phyloP scores from a whole-genome alignment of 805 yeast species.

The Ascoidea tarda region DNA sequence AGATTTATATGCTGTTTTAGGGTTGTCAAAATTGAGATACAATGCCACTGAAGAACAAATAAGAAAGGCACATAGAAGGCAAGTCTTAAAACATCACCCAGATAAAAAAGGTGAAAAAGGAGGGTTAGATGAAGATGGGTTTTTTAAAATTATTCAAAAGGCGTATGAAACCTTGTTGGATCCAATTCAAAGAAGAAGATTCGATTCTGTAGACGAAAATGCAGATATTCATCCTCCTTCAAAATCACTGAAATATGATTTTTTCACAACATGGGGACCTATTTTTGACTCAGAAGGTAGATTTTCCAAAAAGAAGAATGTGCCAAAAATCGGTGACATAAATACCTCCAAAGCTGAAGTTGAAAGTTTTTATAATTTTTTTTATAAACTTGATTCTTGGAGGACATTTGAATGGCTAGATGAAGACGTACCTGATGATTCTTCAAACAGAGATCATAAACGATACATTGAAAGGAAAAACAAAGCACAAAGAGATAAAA shows the following conservation, averaged over 20 bases:
- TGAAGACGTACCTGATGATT: constrained; percentile 98
- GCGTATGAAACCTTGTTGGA: constrained; percentile 86
- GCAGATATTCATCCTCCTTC: constrained; percentile 80
- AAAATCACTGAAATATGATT: constrained; percentile 50
- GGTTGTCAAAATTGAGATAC: constrained; percentile 82
- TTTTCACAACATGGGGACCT: constrained; percentile 85
- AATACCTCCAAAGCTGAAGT: constrained; percentile 66
- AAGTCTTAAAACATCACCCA: constrained; percentile 94
- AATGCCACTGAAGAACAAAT: constrained; percentile 86
- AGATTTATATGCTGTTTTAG: constrained; percentile 92
- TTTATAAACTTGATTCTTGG: constrained; percentile 95
- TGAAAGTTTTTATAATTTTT: constrained; percentile 80
- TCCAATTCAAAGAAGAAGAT: constrained; percentile 78
- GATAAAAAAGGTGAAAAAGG: constrained; percentile 87
- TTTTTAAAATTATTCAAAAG: constrained; percentile 96
- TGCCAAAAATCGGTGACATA: constrained; percentile 63
- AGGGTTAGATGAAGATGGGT: constrained; percentile 83
- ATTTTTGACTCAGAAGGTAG: constrained; percentile 84
- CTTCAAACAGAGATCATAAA: constrained; percentile 98
- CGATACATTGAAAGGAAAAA: constrained; percentile 97
- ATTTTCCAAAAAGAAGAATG: constrained; percentile 85
- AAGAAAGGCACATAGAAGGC: constrained; percentile 93
- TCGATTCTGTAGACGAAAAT: constrained; percentile 83
- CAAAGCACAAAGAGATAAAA: constrained; percentile 91
- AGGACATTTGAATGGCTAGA: constrained; percentile 95